Evolutionary conservation across 805 yeast species (phyloP), one percentile per base, ranked within the genome.

Genomic region (Yamadazyma ubonensis): DNA sequence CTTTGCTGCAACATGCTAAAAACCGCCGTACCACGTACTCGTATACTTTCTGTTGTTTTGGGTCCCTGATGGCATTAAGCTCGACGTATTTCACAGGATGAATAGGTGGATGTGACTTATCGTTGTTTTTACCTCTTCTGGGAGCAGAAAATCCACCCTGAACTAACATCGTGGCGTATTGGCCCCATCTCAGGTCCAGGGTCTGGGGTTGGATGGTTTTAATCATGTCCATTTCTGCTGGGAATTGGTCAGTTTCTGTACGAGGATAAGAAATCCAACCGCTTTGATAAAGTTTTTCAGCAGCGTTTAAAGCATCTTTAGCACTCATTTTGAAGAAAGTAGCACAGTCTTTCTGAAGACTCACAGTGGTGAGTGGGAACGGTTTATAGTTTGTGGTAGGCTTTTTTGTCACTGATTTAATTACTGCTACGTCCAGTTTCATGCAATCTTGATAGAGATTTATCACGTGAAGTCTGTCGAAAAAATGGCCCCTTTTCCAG

Each of bases 51-150:
- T 74, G 75, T 46, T 85, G 84, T 38, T 75, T 76, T 15, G 40
- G 50, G 18, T 47, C 54, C 36, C 52, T 57, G 9, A 66, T 46
- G 26, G 50, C 36, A 25, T 53, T 54, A 15, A 59, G 41, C 33
- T 61, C 67, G 21, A 54, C 71, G 48, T 67, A 76, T 42, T 64
- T 66, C 8, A 87, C 79, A 0, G 99, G 99, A 60, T 93, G 97
- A 42, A 93, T 93, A 0, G 99, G 97, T 4, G 99, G 98, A 74
- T 93, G 99, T 17, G 99, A 98, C 55, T 88, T 81, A 64, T 93
- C 99, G 55, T 89, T 86, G 55, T 86, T 82, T 9, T 68, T 73
- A 4, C 99, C 99, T 28, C 71, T 71, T 36, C 98, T 65, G 0
- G 99, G 99, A 3, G 54, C 53, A n/a, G 70, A 53, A 52, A 75